Base-by-base conservation (phyloP, 305 asterid species). In the Salvia sclarea region DNA sequence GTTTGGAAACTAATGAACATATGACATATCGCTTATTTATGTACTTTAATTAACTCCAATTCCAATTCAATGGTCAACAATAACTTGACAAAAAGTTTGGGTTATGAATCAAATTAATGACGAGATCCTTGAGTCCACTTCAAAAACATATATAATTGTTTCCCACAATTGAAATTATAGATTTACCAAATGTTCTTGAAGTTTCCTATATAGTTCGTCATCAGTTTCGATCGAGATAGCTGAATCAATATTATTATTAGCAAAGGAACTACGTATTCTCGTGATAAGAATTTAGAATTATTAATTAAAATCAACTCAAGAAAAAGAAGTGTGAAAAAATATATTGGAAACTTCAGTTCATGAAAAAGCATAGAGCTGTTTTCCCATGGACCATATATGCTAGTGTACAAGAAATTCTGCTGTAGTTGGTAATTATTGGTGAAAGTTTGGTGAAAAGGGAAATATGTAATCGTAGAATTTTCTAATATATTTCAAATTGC, bases 401-500 rank as follows among this genome's bases (percentile, higher is more conserved):
- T 20, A 53, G 43, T 59, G 66, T 5, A 10, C 44, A 45, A 30
- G 43, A 72, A 11, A 64, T 54, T 56, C 41, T 45, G n/a, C 41
- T 53, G 47, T 22, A 56, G 72, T 72, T 11, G 77, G 77, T 65
- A 47, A 57, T 64, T 56, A 72, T 65, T 64, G 72, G 77, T 65
- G 14, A 28, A 35, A 16, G 77, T 72, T 72, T 35, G 77, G 72
- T 64, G 72, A 21, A 72, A 72, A 45, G 61, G 55, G 6, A 64
- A 31, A 30, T 5, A 57, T 20, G 21, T 16, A 55, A 64, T 54
- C 14, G 24, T 11, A 20, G 50, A 41, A 71, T 47, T 71, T 37
- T 70, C 44, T 6, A 49, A 12, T 13, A 1, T 44, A 2, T 40
- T 22, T 10, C 11, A 24, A 25, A 11, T 61, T 40, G 33, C n/a